A percentile compares a stretch with the other conserved stretches of the same genome.
Conservation (phyloP, 768 basidiomycete genomes). For the Rhizopogon vesiculosus region DNA sequence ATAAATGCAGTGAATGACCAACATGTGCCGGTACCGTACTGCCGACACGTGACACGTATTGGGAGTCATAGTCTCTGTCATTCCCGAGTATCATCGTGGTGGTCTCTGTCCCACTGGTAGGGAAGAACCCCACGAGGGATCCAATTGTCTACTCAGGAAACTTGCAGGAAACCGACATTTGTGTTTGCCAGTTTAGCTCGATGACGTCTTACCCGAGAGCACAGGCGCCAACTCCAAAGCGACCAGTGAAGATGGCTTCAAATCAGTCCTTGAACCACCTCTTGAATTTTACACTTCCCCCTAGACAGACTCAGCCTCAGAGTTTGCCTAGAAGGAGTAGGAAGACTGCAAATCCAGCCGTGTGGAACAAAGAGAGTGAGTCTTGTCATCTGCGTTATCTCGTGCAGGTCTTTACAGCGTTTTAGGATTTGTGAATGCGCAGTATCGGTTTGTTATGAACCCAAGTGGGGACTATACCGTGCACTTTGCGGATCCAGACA, state of each 20-base stretch:
- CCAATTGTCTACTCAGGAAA: neutral
- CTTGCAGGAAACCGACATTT: neutral
- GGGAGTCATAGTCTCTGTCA: slow-evolving; percentile 15
- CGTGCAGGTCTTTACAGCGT: slow-evolving; percentile 10
- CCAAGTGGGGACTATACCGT: slow-evolving; percentile 90
- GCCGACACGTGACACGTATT: slow-evolving; percentile 20
- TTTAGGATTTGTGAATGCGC: slow-evolving; percentile 90
- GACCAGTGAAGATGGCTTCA: slow-evolving; percentile 63
- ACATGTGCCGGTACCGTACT: neutral
- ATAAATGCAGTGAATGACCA: too few relatives aligned
- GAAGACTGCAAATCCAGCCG: slow-evolving; percentile 56
- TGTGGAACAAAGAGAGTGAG: slow-evolving; percentile 93
- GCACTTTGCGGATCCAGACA: slow-evolving; percentile 96
- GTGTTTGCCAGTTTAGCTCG: slow-evolving; percentile 11
- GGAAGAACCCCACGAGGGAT: slow-evolving; percentile 36
- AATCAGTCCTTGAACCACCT: slow-evolving; percentile 74
- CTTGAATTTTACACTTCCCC: slow-evolving; percentile 91
- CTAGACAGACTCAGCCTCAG: slow-evolving; percentile 63
- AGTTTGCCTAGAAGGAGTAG: slow-evolving; percentile 72
- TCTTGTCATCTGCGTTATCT: slow-evolving; percentile 20
- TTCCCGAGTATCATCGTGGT: slow-evolving; percentile 10
- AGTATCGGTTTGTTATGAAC: slow-evolving; percentile 94
- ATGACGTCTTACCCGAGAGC: slow-evolving; percentile 25
- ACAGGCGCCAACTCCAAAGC: slow-evolving; percentile 43
- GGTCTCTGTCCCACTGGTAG: slow-evolving; percentile 41